Evolutionary conservation across 352 stramenopile genomes (phyloP).

Genomic region (Globisporangium sylvaticum): DNA sequence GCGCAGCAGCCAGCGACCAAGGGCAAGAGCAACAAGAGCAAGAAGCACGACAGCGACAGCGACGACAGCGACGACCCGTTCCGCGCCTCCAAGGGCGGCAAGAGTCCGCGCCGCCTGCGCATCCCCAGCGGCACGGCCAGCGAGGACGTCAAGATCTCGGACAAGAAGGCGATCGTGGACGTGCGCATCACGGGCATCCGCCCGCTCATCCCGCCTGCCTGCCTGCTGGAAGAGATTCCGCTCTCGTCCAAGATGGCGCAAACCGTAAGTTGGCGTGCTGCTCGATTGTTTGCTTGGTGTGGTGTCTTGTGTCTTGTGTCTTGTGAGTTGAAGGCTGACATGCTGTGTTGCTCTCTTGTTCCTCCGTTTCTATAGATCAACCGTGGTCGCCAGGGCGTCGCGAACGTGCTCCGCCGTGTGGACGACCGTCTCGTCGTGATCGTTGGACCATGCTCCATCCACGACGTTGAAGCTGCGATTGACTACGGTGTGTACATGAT

Average conservation of each 20-base stretch:
- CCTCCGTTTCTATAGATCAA: constrained; percentile 42
- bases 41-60: constrained; percentile 15
- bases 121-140: constrained; percentile 62
- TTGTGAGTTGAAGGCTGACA: neutral
- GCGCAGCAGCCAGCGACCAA: constrained; percentile 2
- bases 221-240: constrained; percentile 82
- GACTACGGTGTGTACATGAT: constrained; percentile 43
- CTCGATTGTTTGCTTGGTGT: neutral
- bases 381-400: constrained; percentile 60
- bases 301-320: neutral
- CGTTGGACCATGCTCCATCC: constrained; percentile 87
- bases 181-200: constrained; percentile 85
- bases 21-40: constrained; percentile 18
- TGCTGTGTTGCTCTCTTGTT: neutral
- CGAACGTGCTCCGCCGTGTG: constrained; percentile 72
- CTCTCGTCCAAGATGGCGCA: constrained; percentile 73
- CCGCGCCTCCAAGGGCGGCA: constrained; percentile 9
- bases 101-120: constrained; percentile 38
- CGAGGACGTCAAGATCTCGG: constrained; percentile 80
- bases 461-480: constrained; percentile 82
- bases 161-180: constrained; percentile 85
- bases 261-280: constrained; percentile 26
- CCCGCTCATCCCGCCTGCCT: constrained; percentile 82
- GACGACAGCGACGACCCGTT: constrained; percentile 17
- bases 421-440: constrained; percentile 84